phyloP scores from a whole-genome alignment of 2,329 filamentous ascomycete species.

The Zalaria sp. region DNA sequence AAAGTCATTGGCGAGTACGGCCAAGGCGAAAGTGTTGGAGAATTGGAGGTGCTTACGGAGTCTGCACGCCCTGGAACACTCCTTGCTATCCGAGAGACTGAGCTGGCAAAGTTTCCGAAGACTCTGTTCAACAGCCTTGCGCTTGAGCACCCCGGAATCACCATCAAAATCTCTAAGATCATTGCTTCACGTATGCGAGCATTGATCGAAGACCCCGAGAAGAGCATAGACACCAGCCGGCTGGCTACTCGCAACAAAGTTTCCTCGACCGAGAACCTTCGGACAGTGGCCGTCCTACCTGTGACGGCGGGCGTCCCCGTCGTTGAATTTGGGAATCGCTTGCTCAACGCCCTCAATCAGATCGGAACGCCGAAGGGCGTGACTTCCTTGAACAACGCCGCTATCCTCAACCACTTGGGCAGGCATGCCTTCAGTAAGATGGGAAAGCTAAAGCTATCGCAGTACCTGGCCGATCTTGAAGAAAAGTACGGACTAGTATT shows the following conservation, averaged over 20 bases:
- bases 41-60: constrained; percentile 93
- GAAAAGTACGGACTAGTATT: constrained; percentile 93
- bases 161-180: constrained; percentile 97
- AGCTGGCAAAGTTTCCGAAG: constrained; percentile 88
- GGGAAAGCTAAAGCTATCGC: constrained; percentile 88
- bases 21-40: constrained; percentile 93
- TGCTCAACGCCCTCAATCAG: constrained; percentile 78
- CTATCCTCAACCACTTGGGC: constrained; percentile 86
- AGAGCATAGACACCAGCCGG: constrained; percentile 34
- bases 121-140: constrained; percentile 96
- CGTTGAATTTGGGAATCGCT: constrained; percentile 79
- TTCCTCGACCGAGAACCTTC: constrained; percentile 79
- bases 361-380: constrained; percentile 83
- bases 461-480: constrained; percentile 91
- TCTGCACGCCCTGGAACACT: constrained; percentile 79
- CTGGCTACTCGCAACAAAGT: constrained; percentile 45
- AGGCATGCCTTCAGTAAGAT: constrained; percentile 95
- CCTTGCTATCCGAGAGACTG: constrained; percentile 91
- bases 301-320: constrained; percentile 87
- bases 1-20: constrained; percentile 84
- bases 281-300: constrained; percentile 83
- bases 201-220: constrained; percentile 64
- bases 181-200: constrained; percentile 91
- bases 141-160: constrained; percentile 93
- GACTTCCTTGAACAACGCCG: constrained; percentile 81